Evolutionary conservation across 305 asterid species (phyloP), one percentile per base, ranked within the genome.

Genomic region (Solanum hybrid): DNA sequence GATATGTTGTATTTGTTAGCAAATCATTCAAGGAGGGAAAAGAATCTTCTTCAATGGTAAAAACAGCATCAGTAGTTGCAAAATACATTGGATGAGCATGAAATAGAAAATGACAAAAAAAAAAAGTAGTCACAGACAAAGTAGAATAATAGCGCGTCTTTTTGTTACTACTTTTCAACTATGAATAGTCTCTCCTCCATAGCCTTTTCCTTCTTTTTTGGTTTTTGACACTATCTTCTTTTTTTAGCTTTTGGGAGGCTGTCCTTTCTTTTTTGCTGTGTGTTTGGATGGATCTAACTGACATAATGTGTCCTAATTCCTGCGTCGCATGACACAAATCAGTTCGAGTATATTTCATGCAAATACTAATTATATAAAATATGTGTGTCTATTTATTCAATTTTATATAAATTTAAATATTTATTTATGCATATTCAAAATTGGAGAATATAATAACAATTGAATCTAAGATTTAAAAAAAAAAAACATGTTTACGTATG

Each of bases 351-450:
- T 51, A 51, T 51, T 15, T 51, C n/a, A 51, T 19, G n/a, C 10
- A 10, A 64, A 64, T 64, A n/a, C 0, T 40, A 5, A 12, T 42
- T 1, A 42, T 42, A 13, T 42, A 13, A 0, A 42, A 42, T 0
- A 2, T 0, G 6, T 22, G 6, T 64, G 0, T 64, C 3, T 22
- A 22, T 10, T 9, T 64, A 0, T 64, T 32, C 0, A 64, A 64
- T 1, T 64, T 64, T 22, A 64, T 8, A 60, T 0, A 19, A 8
- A 0, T 22, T 22, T 19, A 64, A 4, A 5, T 64, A 9, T 64
- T 4, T 22, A 22, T 22, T 22, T 64, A 9, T 22, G 13, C 4
- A 64, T 1, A 7, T 0, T 3, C 12, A 64, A 64, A 22, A 7
- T 64, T 64, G 10, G 5, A 64, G n/a, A 24, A n/a, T n/a, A 64